Conservation (phyloP, 108 stramenopile species). For the Nitzschia sp. region DNA sequence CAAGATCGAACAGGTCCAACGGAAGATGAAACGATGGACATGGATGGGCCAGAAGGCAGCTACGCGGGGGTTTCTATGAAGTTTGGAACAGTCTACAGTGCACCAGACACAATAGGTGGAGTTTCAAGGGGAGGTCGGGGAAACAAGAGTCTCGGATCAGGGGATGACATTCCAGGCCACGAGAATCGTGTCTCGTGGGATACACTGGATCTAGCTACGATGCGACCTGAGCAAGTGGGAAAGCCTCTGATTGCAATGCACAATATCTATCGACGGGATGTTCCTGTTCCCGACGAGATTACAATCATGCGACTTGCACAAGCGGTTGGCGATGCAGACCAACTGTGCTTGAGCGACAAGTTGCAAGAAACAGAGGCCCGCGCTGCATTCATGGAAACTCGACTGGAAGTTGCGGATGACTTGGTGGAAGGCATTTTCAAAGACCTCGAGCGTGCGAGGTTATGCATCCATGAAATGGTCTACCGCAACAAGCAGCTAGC, state of each 20-base stretch:
- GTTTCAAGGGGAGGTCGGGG: background rate
- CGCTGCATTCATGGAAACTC: conserved; percentile 31
- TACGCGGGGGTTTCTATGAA: conserved; percentile 22
- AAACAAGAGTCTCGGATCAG: conserved; percentile 9
- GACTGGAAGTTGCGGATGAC: conserved; percentile 38
- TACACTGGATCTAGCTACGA: conserved; percentile 22
- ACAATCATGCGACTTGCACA: conserved; percentile 25
- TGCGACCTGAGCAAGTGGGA: conserved; percentile 14
- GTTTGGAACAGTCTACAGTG: conserved; percentile 21
- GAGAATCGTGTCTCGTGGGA: conserved; percentile 28
- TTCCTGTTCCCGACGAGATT: conserved; percentile 32
- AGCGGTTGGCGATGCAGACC: background rate
- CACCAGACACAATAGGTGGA: conserved; percentile 28
- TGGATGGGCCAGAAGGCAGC: conserved; percentile 20
- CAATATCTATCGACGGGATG: conserved; percentile 13
- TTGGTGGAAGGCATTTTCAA: conserved; percentile 33
- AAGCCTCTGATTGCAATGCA: conserved; percentile 21
- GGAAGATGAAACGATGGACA: conserved; percentile 21
- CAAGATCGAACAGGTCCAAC: conserved; percentile 13
- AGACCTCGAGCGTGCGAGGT: conserved; percentile 40
- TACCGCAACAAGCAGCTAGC: conserved; percentile 28
- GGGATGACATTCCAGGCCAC: conserved; percentile 4
- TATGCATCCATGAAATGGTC: conserved; percentile 38
- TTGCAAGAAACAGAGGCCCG: conserved; percentile 24
- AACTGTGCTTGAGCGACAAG: conserved; percentile 28